Evolutionary conservation across 2,329 filamentous ascomycete species (phyloP), one percentile per base, ranked within the genome.

Genomic region (Aspergillus pseudoviridinutans): DNA sequence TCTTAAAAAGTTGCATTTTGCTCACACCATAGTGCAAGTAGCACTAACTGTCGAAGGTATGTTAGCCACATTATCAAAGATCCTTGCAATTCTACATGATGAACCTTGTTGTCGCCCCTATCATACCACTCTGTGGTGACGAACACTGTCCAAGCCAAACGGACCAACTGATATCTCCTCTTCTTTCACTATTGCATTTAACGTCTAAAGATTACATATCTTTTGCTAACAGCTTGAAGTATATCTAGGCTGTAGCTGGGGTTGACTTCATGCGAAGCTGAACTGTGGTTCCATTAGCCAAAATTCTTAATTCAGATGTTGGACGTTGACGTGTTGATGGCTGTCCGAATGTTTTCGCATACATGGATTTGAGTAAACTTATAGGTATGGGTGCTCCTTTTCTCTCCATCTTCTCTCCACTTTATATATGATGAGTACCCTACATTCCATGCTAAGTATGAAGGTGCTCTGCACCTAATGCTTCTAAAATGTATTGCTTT

Each of bases 391-490:
- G 51, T 25, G 54, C 20, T 59, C 28, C 49, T 49, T 55, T 60
- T 58, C 62, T 61, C 60, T 46, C 55, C 55, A 64, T 58, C 53
- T 55, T 22, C 49, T 55, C 52, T 49, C 42, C 53, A 42, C 56
- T 57, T 71, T 70, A 68, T 72, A 68, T 72, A 76, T 83, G 81
- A 84, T 83, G 80, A 76, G 74, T 75, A 72, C 60, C 63, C 71
- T 74, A 81, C 79, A 82, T 83, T 84, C 82, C 82, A 84, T 85
- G 82, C 82, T 85, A 85, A 84, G 74, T 76, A 82, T 84, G 80
- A 84, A 80, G 80, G 75, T 74, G 71, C 62, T 62, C 63, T 69
- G 70, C 69, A 72, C 71, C 78, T 78, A 70, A 78, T 83, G 81
- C 75, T 81, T 82, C 76, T 75, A 71, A 77, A 71, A 78, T 80